Percentiles rank a stretch among this genome's conserved stretches.
Evolutionary conservation across 768 basidiomycete species (phyloP).

Genomic region (Trichaptum fuscoviolaceum): DNA sequence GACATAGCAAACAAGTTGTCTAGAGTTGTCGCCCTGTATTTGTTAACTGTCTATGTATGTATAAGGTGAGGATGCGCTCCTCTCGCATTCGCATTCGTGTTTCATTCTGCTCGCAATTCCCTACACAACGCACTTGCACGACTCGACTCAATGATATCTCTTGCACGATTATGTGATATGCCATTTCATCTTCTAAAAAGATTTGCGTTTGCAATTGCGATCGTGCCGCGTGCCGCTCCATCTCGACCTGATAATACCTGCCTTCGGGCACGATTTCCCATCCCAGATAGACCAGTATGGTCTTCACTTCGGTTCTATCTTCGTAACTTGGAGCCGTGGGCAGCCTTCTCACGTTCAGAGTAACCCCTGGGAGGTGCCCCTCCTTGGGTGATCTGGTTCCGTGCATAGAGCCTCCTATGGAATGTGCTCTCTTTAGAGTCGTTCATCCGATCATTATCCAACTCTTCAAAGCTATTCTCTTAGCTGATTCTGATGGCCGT

Average conservation of each 20-base stretch:
- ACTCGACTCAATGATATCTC: neutral
- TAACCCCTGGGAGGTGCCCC: neutral
- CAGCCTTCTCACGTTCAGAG: neutral
- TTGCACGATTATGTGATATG: neutral
- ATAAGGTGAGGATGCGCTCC: neutral
- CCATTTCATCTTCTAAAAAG: neutral
- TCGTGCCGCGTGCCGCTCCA: neutral
- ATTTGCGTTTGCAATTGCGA: neutral
- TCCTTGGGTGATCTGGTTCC: neutral
- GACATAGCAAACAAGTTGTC: neutral
- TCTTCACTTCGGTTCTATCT: neutral
- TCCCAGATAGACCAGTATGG: neutral
- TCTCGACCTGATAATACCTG: neutral
- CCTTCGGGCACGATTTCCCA: neutral
- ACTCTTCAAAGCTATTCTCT: neutral
- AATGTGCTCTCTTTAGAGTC: neutral
- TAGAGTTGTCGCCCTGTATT: neutral
- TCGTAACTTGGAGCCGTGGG: neutral
- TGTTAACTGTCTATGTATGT: conserved; percentile 1
- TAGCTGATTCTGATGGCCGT: neutral
- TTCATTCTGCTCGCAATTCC: neutral
- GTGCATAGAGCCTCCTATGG: neutral
- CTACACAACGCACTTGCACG: neutral
- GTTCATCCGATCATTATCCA: neutral
- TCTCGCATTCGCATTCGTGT: neutral